Percentiles rank a stretch among this genome's conserved stretches.
Conservation (phyloP, 129 eudicot species). For the Pittosporum tobira region DNA sequence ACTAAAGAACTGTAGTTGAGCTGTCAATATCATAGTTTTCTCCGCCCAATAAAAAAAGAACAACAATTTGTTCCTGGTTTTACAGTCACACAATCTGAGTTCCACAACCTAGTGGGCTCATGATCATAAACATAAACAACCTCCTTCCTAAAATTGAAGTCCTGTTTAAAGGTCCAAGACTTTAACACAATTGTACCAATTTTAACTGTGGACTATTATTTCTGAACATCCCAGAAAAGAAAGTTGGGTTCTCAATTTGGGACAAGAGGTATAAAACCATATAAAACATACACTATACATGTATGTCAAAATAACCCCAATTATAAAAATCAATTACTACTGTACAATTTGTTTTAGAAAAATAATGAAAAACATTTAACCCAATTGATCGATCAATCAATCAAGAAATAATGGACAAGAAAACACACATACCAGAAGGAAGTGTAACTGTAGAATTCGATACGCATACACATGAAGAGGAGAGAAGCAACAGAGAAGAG, state of each 20-base stretch:
- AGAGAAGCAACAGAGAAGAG: constrained; percentile 75
- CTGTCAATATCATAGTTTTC: not conserved
- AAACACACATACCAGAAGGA: constrained; percentile 59
- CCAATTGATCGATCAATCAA: not conserved
- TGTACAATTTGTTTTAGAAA: no score
- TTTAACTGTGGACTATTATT: no score
- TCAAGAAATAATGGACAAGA: not conserved
- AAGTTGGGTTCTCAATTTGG: not conserved
- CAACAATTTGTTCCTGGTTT: not conserved
- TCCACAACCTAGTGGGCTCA: not conserved
- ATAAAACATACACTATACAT: no score
- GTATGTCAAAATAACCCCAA: no score
- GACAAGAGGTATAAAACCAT: no score
- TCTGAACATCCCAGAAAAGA: not conserved
- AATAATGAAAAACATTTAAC: not conserved
- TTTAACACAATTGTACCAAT: not conserved
- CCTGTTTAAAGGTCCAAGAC: not conserved
- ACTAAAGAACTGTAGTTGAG: not conserved
- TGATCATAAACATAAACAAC: not conserved
- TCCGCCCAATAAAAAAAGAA: not conserved
- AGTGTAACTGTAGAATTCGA: constrained; percentile 76
- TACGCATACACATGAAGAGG: constrained; percentile 73
- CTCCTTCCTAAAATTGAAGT: not conserved
- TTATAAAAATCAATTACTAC: no score
- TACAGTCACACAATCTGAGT: not conserved